Evolutionary conservation across 495 filamentous ascomycete species (phyloP).

Genomic region (Thermothielavioides terrestris): DNA sequence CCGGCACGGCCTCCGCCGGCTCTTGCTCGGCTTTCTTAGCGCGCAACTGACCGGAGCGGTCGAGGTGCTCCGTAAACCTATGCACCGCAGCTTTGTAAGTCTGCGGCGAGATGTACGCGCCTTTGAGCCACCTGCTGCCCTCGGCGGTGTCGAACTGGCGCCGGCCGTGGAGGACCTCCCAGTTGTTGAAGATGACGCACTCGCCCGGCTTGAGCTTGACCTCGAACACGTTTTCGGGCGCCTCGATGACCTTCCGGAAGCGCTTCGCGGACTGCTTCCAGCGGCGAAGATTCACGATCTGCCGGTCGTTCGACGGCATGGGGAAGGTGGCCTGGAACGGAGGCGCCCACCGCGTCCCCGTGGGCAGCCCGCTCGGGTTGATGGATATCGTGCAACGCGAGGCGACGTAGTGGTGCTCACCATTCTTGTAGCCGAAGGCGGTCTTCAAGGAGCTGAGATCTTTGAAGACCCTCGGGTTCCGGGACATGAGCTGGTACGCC

Average conservation of each 20-base stretch:
- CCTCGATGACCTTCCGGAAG: constrained; percentile 44
- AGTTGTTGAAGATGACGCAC: constrained; percentile 82
- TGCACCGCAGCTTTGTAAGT: constrained; percentile 33
- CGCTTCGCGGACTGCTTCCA: constrained; percentile 34
- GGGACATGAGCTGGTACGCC: constrained; percentile 36
- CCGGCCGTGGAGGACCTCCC: constrained; percentile 68
- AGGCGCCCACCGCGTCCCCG: constrained; percentile 58
- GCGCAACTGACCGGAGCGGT: too few species aligned
- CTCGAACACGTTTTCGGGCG: constrained; percentile 49
- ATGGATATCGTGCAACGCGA: constrained; percentile 45
- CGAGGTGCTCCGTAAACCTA: background rate
- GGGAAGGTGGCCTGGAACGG: constrained; percentile 27
- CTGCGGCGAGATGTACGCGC: constrained; percentile 72
- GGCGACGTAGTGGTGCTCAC: constrained; percentile 52
- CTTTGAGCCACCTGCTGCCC: constrained; percentile 71
- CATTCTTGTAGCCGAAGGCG: constrained; percentile 66
- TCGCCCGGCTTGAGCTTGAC: constrained; percentile 67
- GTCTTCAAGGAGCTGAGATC: too few species aligned
- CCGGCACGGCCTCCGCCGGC: too few species aligned
- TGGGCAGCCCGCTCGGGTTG: constrained; percentile 3
- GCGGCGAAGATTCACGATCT: constrained; percentile 3
- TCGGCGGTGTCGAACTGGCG: constrained; percentile 54
- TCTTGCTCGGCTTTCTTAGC: too few species aligned
- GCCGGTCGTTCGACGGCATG: background rate
- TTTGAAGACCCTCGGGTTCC: too few species aligned